These are phyloP conservation scores for Aspergillus panamensis DNA, from an alignment of 495 filamentous ascomycete species.

Conservation along the genomic window DNA sequence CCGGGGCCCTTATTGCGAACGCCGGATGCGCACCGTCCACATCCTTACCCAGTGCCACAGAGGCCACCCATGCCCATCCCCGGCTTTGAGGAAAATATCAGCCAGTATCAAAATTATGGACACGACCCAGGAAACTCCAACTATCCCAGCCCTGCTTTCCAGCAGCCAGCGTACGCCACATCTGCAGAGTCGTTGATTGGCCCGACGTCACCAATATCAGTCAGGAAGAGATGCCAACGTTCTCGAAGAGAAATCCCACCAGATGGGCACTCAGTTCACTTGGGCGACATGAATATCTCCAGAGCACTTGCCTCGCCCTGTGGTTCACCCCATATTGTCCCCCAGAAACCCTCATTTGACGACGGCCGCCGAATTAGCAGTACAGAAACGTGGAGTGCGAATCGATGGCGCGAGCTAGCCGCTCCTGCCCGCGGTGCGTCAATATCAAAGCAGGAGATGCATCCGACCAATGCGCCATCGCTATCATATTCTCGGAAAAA, in stretches of 20 bases:
- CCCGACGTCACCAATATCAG: constrained; percentile 20
- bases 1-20: background rate
- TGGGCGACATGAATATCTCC: constrained; percentile 36
- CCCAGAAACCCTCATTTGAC: constrained; percentile 25
- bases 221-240: constrained; percentile 29
- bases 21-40: constrained; percentile 6
- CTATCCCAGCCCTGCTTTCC: constrained; percentile 7
- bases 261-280: constrained; percentile 28
- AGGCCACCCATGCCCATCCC: background rate
- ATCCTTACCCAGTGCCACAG: background rate
- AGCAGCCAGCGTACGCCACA: constrained; percentile 11
- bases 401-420: constrained; percentile 19
- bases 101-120: constrained; percentile 2
- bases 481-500: constrained; percentile 33
- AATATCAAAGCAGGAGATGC: constrained; percentile 6
- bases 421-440: constrained; percentile 9
- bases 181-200: constrained; percentile 25
- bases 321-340: constrained; percentile 23
- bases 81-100: constrained; percentile 5
- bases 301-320: constrained; percentile 27
- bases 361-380: constrained; percentile 20
- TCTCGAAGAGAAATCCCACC: constrained; percentile 12
- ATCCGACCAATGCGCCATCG: constrained; percentile 18
- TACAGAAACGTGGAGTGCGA: constrained; percentile 14
- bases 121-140: background rate